Conservation (phyloP, 441 rosid genomes). For the Pelargonium australe region DNA sequence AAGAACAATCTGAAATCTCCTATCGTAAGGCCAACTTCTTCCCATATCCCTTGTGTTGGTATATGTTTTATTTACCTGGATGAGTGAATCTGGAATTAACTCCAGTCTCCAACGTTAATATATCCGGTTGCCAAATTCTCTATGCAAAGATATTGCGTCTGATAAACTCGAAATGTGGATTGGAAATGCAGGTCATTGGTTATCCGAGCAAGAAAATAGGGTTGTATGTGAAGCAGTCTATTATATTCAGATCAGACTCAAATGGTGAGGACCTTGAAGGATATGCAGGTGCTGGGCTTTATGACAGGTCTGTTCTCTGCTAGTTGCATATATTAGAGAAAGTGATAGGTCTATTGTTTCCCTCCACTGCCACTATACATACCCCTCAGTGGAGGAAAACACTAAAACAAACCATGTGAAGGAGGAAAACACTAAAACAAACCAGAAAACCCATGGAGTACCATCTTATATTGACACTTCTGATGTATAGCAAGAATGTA, state of each 20-base stretch:
- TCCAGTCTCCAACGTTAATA: background rate
- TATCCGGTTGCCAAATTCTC: background rate
- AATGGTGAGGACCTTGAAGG: constrained; percentile 74
- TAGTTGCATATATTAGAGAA: background rate
- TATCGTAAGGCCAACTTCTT: constrained; percentile 32
- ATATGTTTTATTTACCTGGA: background rate
- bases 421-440: no score
- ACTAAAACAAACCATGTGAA: no score
- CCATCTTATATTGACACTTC: background rate
- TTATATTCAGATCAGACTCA: constrained; percentile 69
- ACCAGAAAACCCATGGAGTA: background rate
- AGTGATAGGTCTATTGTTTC: no score
- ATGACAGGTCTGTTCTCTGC: constrained; percentile 44
- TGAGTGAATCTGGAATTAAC: constrained; percentile 10
- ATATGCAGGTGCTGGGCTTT: constrained; percentile 75
- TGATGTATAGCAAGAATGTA: no score
- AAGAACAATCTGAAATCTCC: constrained; percentile 55
- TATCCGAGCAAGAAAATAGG: constrained; percentile 67
- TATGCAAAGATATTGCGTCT: background rate
- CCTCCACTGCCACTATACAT: no score
- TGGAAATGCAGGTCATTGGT: constrained; percentile 36
- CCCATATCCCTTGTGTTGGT: background rate
- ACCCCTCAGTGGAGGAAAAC: no score
- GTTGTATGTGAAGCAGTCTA: constrained; percentile 39
- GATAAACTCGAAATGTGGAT: constrained; percentile 10